Conservation (phyloP, 1,139 yeast genomes). For the Magnusiomyces tetraspermus region DNA sequence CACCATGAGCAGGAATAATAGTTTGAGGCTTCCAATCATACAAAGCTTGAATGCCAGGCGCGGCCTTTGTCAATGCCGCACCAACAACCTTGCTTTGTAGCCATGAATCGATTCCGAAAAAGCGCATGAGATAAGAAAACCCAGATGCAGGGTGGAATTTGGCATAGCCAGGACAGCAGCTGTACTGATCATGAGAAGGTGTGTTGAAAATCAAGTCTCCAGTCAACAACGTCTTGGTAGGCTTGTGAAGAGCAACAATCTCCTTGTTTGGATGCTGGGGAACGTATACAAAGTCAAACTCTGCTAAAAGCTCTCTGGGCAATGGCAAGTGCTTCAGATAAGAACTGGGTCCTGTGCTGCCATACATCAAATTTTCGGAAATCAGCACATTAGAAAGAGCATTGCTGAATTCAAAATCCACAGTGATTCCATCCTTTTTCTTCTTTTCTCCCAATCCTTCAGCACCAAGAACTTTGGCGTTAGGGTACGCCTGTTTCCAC, state of each 20-base stretch:
- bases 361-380: constrained; percentile 17
- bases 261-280: constrained; percentile 50
- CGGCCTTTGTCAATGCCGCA: constrained; percentile 23
- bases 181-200: constrained; percentile 38
- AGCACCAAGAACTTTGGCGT: constrained; percentile 43
- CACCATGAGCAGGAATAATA: constrained; percentile 53
- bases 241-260: constrained; percentile 41
- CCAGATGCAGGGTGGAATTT: constrained; percentile 38
- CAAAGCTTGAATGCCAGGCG: constrained; percentile 30
- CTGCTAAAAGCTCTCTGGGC: constrained; percentile 28
- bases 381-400: constrained; percentile 8
- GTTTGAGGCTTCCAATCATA: constrained; percentile 41
- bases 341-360: too few relatives aligned
- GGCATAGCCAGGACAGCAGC: constrained; percentile 21
- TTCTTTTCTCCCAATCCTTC: constrained; percentile 33
- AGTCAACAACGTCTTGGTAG: constrained; percentile 41
- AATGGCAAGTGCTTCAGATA: constrained; percentile 16
- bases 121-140: constrained; percentile 33
- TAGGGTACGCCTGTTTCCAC: constrained; percentile 42
- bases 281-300: constrained; percentile 47
- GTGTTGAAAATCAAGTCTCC: constrained; percentile 52
- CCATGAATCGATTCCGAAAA: constrained; percentile 32
- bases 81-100: constrained; percentile 29
- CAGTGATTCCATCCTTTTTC: constrained; percentile 26
- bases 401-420: constrained; percentile 35